These are phyloP conservation scores for Linum tenue DNA, from an alignment of 345 rosid species.

Conservation along the genomic window DNA sequence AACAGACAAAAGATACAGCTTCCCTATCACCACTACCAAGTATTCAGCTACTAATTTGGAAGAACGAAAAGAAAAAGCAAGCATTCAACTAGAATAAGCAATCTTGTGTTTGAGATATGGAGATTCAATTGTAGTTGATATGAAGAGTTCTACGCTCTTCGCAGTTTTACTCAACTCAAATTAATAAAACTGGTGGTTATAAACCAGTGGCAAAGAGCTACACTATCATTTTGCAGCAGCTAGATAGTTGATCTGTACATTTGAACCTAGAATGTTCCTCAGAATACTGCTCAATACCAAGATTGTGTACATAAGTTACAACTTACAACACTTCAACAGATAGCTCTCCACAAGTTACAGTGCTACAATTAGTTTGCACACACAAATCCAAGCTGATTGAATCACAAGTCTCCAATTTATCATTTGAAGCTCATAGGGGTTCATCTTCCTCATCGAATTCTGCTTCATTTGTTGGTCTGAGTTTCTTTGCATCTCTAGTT, in stretches of 20 bases:
- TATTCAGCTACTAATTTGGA: too few relatives aligned
- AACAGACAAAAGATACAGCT: too few relatives aligned
- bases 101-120: too few relatives aligned
- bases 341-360: neutral
- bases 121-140: too few relatives aligned
- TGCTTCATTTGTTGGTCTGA: constrained; percentile 23
- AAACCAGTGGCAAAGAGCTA: too few relatives aligned
- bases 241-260: neutral
- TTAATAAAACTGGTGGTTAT: too few relatives aligned
- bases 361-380: neutral
- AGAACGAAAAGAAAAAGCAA: too few relatives aligned
- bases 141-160: too few relatives aligned
- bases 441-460: constrained; percentile 40
- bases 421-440: constrained; percentile 23
- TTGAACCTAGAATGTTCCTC: neutral
- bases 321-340: neutral
- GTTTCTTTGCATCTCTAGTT: constrained; percentile 28
- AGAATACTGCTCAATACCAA: neutral
- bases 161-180: too few relatives aligned
- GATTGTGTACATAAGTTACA: neutral
- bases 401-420: neutral
- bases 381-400: neutral
- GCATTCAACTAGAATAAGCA: too few relatives aligned
- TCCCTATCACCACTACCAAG: too few relatives aligned
- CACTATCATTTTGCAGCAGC: neutral